Evolutionary conservation across 2,329 filamentous ascomycete species (phyloP).

Genomic region (Fonsecaea erecta): DNA sequence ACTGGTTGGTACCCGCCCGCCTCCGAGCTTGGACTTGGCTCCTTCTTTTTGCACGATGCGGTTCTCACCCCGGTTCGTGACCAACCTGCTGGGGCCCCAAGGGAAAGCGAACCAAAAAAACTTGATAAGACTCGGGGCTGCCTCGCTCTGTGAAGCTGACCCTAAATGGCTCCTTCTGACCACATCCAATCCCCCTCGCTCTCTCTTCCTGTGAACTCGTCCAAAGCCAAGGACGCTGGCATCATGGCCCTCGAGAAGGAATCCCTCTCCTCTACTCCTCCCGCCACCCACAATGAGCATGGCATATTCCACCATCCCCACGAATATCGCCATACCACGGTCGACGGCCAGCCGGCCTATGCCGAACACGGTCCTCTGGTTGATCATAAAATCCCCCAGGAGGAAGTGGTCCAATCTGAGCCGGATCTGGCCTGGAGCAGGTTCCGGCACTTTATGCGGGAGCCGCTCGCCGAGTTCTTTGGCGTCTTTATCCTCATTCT

Average conservation of each 20-base stretch:
- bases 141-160: slow-evolving; percentile 15
- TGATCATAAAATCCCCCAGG: slow-evolving; percentile 42
- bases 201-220: background rate
- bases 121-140: slow-evolving; percentile 20
- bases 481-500: slow-evolving; percentile 70
- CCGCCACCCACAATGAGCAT: slow-evolving; percentile 30
- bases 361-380: slow-evolving; percentile 42
- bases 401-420: slow-evolving; percentile 36
- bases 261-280: slow-evolving; percentile 28
- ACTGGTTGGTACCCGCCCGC: slow-evolving; percentile 23
- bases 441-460: slow-evolving; percentile 57
- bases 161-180: slow-evolving; percentile 10
- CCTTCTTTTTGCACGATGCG: slow-evolving; percentile 8
- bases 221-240: slow-evolving; percentile 15
- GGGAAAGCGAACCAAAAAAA: background rate
- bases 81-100: slow-evolving; percentile 1
- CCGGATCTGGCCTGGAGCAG: slow-evolving; percentile 57
- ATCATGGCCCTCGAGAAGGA: slow-evolving; percentile 32
- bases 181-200: slow-evolving; percentile 9
- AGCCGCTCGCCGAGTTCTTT: slow-evolving; percentile 70
- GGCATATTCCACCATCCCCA: slow-evolving; percentile 10
- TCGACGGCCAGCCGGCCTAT: slow-evolving; percentile 26
- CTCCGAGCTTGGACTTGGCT: slow-evolving; percentile 17
- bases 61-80: background rate
- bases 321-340: slow-evolving; percentile 31